A percentile compares a stretch with the other conserved stretches of the same genome.
Conservation (phyloP, 495 filamentous ascomycete genomes). For the Hyaloscypha hepaticicola region DNA sequence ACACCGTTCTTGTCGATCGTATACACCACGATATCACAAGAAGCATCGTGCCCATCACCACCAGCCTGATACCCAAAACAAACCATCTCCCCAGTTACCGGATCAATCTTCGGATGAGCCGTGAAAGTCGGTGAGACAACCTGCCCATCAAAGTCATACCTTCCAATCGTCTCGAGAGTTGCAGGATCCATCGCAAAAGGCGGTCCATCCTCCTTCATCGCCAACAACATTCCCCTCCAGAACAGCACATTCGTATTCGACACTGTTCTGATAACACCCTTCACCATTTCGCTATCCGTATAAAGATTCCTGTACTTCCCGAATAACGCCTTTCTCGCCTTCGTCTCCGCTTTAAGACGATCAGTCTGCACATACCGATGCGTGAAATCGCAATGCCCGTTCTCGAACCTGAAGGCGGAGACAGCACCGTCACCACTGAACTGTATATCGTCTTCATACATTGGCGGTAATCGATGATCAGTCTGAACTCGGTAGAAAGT, state of each 20-base stretch:
- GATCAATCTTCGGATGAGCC: constrained; percentile 62
- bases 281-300: constrained; percentile 51
- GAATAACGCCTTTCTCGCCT: constrained; percentile 42
- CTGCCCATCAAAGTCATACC: constrained; percentile 58
- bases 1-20: constrained; percentile 42
- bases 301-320: constrained; percentile 55
- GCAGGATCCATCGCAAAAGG: constrained; percentile 56
- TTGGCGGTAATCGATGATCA: constrained; percentile 47
- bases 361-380: constrained; percentile 56
- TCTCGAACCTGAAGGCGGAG: constrained; percentile 50
- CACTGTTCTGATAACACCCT: constrained; percentile 48
- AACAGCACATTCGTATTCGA: constrained; percentile 57
- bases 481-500: constrained; percentile 56
- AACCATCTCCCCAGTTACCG: constrained; percentile 55
- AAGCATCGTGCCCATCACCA: constrained; percentile 43
- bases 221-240: constrained; percentile 51
- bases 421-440: constrained; percentile 50
- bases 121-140: constrained; percentile 53
- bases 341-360: constrained; percentile 43
- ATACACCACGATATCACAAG: constrained; percentile 49
- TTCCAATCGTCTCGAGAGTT: constrained; percentile 53
- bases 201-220: constrained; percentile 54
- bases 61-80: constrained; percentile 56
- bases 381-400: constrained; percentile 49
- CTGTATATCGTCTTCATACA: constrained; percentile 53